Conservation (phyloP, 306 rosid genomes). For the Cicer arietinum region DNA sequence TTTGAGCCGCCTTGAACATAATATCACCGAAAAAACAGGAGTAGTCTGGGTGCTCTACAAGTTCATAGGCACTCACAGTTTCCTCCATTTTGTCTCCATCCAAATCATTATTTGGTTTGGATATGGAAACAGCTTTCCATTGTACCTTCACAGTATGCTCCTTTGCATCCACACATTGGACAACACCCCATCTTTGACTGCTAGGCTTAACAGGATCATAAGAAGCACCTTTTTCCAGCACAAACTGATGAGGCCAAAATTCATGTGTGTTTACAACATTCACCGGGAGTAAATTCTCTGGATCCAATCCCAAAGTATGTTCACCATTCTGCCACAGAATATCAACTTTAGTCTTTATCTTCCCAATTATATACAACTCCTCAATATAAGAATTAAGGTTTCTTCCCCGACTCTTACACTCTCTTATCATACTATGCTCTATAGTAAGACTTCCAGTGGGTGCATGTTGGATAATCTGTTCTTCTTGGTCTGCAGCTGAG, state of each 20-base stretch:
- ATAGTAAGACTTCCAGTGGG: conserved; percentile 43
- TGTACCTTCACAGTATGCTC: conserved; percentile 79
- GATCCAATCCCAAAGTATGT: conserved; percentile 64
- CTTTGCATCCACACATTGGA: conserved; percentile 81
- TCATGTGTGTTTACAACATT: conserved; percentile 72
- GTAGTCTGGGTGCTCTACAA: conserved; percentile 90
- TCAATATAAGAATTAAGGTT: conserved; percentile 47
- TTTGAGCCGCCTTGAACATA: conserved; percentile 76
- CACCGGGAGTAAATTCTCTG: conserved; percentile 69
- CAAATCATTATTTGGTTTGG: conserved; percentile 45
- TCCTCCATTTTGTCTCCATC: conserved; percentile 68
- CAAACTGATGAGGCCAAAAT: conserved; percentile 93
- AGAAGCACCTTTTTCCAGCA: conserved; percentile 71
- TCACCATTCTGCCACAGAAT: conserved; percentile 92
- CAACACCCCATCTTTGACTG: conserved; percentile 90
- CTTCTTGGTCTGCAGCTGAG: conserved; percentile 51
- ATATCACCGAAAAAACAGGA: conserved; percentile 82
- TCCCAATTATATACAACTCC: conserved; percentile 67
- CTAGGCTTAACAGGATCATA: conserved; percentile 61
- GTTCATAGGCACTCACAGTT: conserved; percentile 90
- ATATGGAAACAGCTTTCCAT: conserved; percentile 59
- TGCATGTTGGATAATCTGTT: conserved; percentile 39
- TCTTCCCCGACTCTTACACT: conserved; percentile 46
- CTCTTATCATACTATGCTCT: conserved; percentile 54
- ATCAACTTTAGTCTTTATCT: conserved; percentile 84